phyloP scores from a whole-genome alignment of 208 protist species.

The Trypanosoma grayi region DNA sequence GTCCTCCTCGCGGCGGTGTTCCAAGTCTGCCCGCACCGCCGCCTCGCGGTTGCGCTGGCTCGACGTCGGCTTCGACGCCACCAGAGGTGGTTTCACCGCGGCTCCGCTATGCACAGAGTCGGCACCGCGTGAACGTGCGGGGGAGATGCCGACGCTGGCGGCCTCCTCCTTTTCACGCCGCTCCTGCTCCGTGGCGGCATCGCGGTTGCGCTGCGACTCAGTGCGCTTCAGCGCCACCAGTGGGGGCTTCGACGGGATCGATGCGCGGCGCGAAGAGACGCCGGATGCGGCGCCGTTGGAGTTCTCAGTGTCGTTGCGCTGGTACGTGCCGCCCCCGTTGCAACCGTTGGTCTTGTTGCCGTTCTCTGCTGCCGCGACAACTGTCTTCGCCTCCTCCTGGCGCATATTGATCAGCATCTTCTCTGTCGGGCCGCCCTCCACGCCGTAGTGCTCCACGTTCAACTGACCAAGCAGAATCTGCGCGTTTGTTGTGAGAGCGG shows the following conservation, averaged over 20 bases:
- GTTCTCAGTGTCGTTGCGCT: conserved; percentile 18
- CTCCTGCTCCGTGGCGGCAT: conserved; percentile 25
- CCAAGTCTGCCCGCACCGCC: not conserved
- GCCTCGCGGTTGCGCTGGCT: too few relatives aligned
- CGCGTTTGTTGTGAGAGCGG: conserved; percentile 58
- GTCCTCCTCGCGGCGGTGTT: not conserved
- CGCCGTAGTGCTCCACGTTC: conserved; percentile 78
- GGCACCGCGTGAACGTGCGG: not conserved
- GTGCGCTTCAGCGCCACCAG: conserved; percentile 53
- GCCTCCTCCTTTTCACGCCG: conserved; percentile 27
- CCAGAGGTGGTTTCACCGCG: too few relatives aligned
- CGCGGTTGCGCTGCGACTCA: conserved; percentile 40
- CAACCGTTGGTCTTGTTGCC: conserved; percentile 27
- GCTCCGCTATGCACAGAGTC: not conserved
- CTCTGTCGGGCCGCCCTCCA: conserved; percentile 48
- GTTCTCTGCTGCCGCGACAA: conserved; percentile 18
- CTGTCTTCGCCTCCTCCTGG: conserved; percentile 36
- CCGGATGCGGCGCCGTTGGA: conserved; percentile 24
- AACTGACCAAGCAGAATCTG: conserved; percentile 71
- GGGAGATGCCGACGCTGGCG: not conserved
- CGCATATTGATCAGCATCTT: conserved; percentile 39
- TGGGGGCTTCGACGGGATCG: conserved; percentile 49
- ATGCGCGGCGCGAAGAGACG: conserved; percentile 40
- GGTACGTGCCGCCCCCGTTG: conserved; percentile 15
- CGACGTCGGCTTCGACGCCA: too few relatives aligned